Base-by-base conservation (phyloP, 73 alveolate species). In the Paramecium primaurelia region DNA sequence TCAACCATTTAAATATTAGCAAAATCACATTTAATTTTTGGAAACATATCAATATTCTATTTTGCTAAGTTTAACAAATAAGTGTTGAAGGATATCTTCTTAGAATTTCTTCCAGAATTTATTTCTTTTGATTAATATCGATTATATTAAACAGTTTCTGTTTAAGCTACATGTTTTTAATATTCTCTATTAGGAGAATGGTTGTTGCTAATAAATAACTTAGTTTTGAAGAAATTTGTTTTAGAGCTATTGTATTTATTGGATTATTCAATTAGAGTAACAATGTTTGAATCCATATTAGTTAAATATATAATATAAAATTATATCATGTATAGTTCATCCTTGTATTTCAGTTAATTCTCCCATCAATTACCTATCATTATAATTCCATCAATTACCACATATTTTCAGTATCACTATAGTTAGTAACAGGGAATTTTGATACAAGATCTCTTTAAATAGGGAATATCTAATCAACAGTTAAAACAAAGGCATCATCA, bases 401-500 rank as follows among this genome's bases (percentile, higher is more conserved):
- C 91, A 80, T 80, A 80, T 80, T 80, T 9, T 80, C 71, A 45
- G 47, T 44, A 44, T 80, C 91, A 10, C 47, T 25, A 32, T 80
- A 80, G 45, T 80, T 80, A 38, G 22, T 80, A 11, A 80, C 91
- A 38, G 91, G 75, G 58, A 45, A 80, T 44, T 34, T 25, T 0
- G 71, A 42, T 9, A 11, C 32, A 25, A 20, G 28, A 37, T 73
- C 87, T 58, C 45, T 86, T 58, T 84, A 58, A 88, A 92, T 58
- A 14, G 77, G 92, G 59, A 93, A 96, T 68, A 93, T 86, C 20
- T 93, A 71, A 85, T 97, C 99, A 38, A 97, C 40, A 38, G 98
- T 96, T 69, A 97, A 60, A 71, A 93, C 93, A 69, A 97, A 96
- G 8, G 98, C 98, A 95, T 97, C 98, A 86, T 97, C 99, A 32